Conservation (phyloP, 2,329 filamentous ascomycete species). For the Macrophomina pseudophaseolina region DNA sequence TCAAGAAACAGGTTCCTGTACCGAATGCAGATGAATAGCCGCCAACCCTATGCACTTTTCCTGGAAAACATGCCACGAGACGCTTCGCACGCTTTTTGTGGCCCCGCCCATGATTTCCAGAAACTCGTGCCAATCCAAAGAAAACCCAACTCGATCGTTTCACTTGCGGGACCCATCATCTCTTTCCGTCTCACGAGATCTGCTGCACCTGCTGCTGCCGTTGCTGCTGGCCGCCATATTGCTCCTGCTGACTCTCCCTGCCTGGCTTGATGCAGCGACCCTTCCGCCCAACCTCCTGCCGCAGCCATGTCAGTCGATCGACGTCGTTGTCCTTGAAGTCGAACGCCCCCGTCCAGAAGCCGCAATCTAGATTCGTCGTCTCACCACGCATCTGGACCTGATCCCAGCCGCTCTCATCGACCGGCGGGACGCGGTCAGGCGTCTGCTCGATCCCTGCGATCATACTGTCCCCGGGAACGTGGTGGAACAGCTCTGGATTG, state of each 20-base stretch:
- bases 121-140: background rate
- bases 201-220: constrained; percentile 1
- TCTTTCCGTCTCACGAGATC: background rate
- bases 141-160: background rate
- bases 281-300: constrained; percentile 44
- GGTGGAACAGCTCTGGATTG: constrained; percentile 53
- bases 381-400: constrained; percentile 41
- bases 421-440: constrained; percentile 39
- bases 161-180: background rate
- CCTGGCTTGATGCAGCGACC: constrained; percentile 43
- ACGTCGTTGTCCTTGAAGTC: constrained; percentile 40
- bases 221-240: background rate
- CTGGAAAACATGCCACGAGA: background rate
- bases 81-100: background rate
- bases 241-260: background rate
- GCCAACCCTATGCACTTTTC: constrained; percentile 11
- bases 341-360: constrained; percentile 47
- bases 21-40: background rate
- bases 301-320: constrained; percentile 40
- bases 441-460: constrained; percentile 43
- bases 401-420: constrained; percentile 40
- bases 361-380: constrained; percentile 46
- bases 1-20: background rate
- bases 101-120: background rate
- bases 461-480: constrained; percentile 47